Conservation (phyloP, 495 filamentous ascomycete species). For the Penicillium egyptiacum region DNA sequence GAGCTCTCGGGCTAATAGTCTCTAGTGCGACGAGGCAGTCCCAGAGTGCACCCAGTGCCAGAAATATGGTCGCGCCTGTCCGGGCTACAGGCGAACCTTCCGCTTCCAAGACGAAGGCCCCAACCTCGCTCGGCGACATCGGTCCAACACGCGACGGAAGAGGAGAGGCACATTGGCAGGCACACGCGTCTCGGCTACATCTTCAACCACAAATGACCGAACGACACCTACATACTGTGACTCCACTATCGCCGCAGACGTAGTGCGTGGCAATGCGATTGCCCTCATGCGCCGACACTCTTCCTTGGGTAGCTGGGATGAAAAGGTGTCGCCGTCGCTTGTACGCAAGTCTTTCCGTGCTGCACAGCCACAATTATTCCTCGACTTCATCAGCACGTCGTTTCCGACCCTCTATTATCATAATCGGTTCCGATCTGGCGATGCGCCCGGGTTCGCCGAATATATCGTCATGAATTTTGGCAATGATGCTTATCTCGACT, state of each 20-base stretch:
- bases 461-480: slow-evolving; percentile 30
- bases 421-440: slow-evolving; percentile 32
- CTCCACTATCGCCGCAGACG: slow-evolving; percentile 16
- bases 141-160: slow-evolving; percentile 15
- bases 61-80: slow-evolving; percentile 38
- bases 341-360: slow-evolving; percentile 26
- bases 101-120: slow-evolving; percentile 42
- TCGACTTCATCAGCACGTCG: slow-evolving; percentile 32
- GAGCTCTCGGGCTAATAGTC: background rate
- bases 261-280: slow-evolving; percentile 28
- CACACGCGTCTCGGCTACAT: slow-evolving; percentile 2
- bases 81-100: slow-evolving; percentile 37
- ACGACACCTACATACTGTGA: slow-evolving; percentile 1
- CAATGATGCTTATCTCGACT: slow-evolving; percentile 28
- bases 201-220: slow-evolving; percentile 10
- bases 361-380: slow-evolving; percentile 29
- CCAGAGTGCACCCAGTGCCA: slow-evolving; percentile 39
- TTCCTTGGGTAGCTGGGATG: slow-evolving; percentile 17
- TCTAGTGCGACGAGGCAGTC: slow-evolving; percentile 37
- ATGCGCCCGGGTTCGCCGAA: slow-evolving; percentile 26
- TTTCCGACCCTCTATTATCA: slow-evolving; percentile 38
- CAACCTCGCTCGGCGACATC: slow-evolving; percentile 30
- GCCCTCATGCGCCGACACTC: slow-evolving; percentile 31
- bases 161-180: slow-evolving; percentile 10
- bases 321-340: slow-evolving; percentile 26